Evolutionary conservation across 139 green algal genomes (phyloP), one percentile per base, ranked within the genome.

Genomic region (Microglena sp.): DNA sequence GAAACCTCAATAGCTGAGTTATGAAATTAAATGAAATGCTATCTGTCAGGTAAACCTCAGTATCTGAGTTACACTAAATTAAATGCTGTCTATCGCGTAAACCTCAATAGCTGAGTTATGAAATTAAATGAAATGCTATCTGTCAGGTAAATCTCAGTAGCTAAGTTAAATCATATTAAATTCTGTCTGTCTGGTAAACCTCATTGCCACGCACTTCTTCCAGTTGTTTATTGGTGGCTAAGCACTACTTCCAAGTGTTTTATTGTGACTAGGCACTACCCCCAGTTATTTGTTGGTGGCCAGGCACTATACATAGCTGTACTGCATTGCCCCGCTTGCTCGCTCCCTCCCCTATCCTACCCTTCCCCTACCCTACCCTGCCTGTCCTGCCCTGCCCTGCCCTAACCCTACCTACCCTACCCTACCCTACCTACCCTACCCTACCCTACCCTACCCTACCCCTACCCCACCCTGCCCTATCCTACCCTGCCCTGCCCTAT

Each of bases 151-250:
- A n/a, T n/a, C n/a, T n/a, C n/a, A n/a, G n/a, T n/a, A n/a, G n/a
- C n/a, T n/a, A n/a, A n/a, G n/a, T n/a, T n/a, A n/a, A n/a, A n/a
- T n/a, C n/a, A n/a, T 84, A 74, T 69, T 86, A 27, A 86, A 86
- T 55, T 74, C 78, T 1, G 72, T 85, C 43, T 85, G 82, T 66
- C 78, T 82, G 74, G 73, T 84, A 35, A 1, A 50, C 40, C 11
- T 11, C 11, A 50, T 11, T 24, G 18, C n/a, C n/a, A n/a, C n/a
- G n/a, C n/a, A n/a, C n/a, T n/a, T n/a, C n/a, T n/a, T n/a, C n/a
- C n/a, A n/a, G n/a, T n/a, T n/a, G n/a, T n/a, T n/a, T n/a, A n/a
- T n/a, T n/a, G n/a, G n/a, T n/a, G n/a, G n/a, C n/a, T n/a, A n/a
- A n/a, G n/a, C n/a, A n/a, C n/a, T n/a, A n/a, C n/a, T n/a, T n/a